Evolutionary conservation across 2,329 filamentous ascomycete genomes (phyloP).

Genomic region (Chaetomium olivaceum): DNA sequence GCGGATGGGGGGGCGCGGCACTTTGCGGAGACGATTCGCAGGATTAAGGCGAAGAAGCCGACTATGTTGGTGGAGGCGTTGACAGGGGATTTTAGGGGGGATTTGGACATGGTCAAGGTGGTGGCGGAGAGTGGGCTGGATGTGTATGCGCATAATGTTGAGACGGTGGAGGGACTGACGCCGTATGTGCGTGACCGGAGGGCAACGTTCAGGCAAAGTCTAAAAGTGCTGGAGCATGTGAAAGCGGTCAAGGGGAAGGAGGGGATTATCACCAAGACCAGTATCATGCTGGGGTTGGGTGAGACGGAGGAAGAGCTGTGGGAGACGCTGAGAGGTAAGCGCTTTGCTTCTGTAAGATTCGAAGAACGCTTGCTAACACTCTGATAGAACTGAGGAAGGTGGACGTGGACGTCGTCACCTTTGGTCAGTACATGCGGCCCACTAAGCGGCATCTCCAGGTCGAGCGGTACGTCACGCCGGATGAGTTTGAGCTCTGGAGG

Average conservation of each 20-base stretch:
- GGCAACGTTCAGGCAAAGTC: conserved; percentile 83
- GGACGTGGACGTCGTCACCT: conserved; percentile 91
- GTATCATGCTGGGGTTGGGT: conserved; percentile 92
- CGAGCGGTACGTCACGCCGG: conserved; percentile 89
- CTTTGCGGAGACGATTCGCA: conserved; percentile 90
- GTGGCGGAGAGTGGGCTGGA: conserved; percentile 88
- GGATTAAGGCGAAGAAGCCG: conserved; percentile 83
- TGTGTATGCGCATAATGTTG: conserved; percentile 95
- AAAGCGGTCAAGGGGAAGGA: conserved; percentile 70
- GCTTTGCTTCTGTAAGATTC: not conserved
- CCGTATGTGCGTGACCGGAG: conserved; percentile 86
- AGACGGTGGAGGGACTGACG: conserved; percentile 89
- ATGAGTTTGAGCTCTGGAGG: conserved; percentile 88
- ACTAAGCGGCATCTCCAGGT: conserved; percentile 98
- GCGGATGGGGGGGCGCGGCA: conserved; percentile 84
- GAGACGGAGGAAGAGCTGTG: conserved; percentile 87
- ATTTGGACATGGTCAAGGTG: conserved; percentile 81
- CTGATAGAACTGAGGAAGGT: conserved; percentile 70
- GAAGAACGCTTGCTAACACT: not conserved
- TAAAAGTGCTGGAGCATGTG: conserved; percentile 76
- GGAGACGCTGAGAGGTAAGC: conserved; percentile 69
- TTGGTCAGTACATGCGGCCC: conserved; percentile 99
- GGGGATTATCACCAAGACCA: conserved; percentile 94
- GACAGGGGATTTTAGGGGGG: conserved; percentile 83
- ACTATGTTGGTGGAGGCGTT: conserved; percentile 78